These are phyloP conservation scores for Plantago major DNA, from an alignment of 257 asterid genomes.

Conservation along the genomic window DNA sequence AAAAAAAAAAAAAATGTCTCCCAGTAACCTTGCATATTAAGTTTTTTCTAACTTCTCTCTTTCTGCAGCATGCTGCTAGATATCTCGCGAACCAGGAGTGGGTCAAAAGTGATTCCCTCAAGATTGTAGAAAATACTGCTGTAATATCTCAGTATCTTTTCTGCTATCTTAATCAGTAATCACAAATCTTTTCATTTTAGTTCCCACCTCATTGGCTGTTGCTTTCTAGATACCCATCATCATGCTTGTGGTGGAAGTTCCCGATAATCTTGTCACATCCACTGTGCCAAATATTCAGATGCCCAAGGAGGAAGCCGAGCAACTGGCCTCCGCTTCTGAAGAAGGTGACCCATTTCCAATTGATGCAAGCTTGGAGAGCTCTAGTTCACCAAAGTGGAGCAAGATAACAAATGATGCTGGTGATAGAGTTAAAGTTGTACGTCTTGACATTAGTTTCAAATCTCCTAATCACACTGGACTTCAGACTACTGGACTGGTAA, in stretches of 20 bases:
- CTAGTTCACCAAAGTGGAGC: constrained; percentile 39
- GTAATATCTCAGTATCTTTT: constrained; percentile 46
- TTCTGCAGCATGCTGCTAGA: constrained; percentile 96
- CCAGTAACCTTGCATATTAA: constrained; percentile 11
- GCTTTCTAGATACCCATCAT: constrained; percentile 83
- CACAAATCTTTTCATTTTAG: constrained; percentile 12
- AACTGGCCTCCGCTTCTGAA: constrained; percentile 38
- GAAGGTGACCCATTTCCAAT: constrained; percentile 43
- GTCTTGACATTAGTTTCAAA: constrained; percentile 96
- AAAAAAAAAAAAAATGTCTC: background rate
- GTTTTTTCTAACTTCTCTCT: constrained; percentile 24
- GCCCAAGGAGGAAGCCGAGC: constrained; percentile 46
- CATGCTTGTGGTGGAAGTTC: constrained; percentile 99
- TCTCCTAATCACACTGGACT: constrained; percentile 96
- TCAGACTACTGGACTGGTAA: constrained; percentile 97
- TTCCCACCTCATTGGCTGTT: constrained; percentile 12
- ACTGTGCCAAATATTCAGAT: constrained; percentile 43
- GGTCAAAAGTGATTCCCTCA: constrained; percentile 99
- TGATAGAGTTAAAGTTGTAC: constrained; percentile 71
- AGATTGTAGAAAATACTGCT: constrained; percentile 99
- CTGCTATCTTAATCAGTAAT: constrained; percentile 19
- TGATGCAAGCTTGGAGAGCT: constrained; percentile 42
- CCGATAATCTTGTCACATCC: constrained; percentile 61
- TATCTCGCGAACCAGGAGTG: constrained; percentile 99
- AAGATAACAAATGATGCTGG: constrained; percentile 31